A percentile compares a stretch with the other conserved stretches of the same genome.
Evolutionary conservation across 345 rosid genomes (phyloP).

Genomic region (Citrus sp.): DNA sequence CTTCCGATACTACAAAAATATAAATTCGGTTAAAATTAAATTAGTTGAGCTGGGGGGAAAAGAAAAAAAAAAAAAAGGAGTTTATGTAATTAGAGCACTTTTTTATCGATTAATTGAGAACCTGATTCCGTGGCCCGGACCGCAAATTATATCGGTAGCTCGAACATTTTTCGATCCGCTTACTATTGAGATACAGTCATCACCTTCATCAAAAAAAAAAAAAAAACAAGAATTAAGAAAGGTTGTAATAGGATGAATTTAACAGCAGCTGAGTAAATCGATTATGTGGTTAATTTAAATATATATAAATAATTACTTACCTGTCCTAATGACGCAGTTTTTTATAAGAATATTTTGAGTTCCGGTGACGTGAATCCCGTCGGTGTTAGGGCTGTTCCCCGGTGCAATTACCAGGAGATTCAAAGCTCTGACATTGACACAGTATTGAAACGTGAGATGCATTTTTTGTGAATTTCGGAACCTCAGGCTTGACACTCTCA

Average conservation of each 20-base stretch:
- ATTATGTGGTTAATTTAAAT: background rate
- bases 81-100: constrained; percentile 9
- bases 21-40: constrained; percentile 15
- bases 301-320: constrained; percentile 23
- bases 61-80: too few relatives aligned
- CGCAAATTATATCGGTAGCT: constrained; percentile 76
- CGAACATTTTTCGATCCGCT: constrained; percentile 78
- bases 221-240: background rate
- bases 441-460: constrained; percentile 60
- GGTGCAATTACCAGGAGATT: constrained; percentile 63
- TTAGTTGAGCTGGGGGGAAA: too few relatives aligned
- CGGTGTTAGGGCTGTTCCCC: constrained; percentile 79
- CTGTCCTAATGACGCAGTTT: constrained; percentile 64
- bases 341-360: constrained; percentile 58
- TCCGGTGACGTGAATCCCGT: constrained; percentile 76
- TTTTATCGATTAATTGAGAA: constrained; percentile 16
- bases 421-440: constrained; percentile 50
- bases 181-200: constrained; percentile 88
- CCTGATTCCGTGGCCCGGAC: constrained; percentile 99
- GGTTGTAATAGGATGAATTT: background rate
- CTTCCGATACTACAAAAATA: constrained; percentile 69
- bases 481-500: constrained; percentile 54
- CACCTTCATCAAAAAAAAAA: constrained; percentile 44
- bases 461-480: constrained; percentile 75
- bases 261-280: background rate